These are phyloP conservation scores for Allium sativum DNA, from an alignment of 106 monocot species.

Conservation along the genomic window DNA sequence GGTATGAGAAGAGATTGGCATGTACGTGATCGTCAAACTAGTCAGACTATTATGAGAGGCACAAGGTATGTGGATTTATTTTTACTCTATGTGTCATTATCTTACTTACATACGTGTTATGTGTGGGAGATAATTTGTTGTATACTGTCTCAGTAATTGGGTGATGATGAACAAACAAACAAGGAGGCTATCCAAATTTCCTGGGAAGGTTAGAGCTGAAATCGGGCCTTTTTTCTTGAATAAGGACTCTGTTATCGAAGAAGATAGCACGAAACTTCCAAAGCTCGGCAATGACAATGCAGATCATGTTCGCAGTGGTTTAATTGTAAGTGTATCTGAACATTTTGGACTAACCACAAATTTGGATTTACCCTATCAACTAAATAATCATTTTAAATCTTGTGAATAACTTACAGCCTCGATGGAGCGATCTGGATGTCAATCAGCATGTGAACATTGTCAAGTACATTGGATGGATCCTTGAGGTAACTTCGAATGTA, in stretches of 20 bases:
- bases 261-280: constrained; percentile 33
- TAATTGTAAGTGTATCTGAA: constrained; percentile 41
- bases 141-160: constrained; percentile 6
- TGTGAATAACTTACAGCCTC: constrained; percentile 22
- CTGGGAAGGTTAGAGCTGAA: constrained; percentile 50
- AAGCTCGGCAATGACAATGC: constrained; percentile 40
- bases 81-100: no score
- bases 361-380: not conserved
- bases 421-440: constrained; percentile 39
- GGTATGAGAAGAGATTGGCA: no score
- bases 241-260: constrained; percentile 18
- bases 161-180: constrained; percentile 67
- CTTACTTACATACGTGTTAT: not conserved
- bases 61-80: no score
- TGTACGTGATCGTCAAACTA: no score
- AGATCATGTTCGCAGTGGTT: constrained; percentile 48
- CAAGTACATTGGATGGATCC: constrained; percentile 42
- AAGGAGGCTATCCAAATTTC: constrained; percentile 40
- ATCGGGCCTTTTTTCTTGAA: constrained; percentile 33
- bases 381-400: not conserved
- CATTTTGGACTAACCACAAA: not conserved
- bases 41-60: no score
- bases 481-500: constrained; percentile 43
- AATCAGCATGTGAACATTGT: constrained; percentile 57
- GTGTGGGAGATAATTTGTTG: not conserved